Percentiles rank a stretch among this genome's conserved stretches.
phyloP scores from a whole-genome alignment of 129 eudicot genomes.

The Kitagawia praeruptora region DNA sequence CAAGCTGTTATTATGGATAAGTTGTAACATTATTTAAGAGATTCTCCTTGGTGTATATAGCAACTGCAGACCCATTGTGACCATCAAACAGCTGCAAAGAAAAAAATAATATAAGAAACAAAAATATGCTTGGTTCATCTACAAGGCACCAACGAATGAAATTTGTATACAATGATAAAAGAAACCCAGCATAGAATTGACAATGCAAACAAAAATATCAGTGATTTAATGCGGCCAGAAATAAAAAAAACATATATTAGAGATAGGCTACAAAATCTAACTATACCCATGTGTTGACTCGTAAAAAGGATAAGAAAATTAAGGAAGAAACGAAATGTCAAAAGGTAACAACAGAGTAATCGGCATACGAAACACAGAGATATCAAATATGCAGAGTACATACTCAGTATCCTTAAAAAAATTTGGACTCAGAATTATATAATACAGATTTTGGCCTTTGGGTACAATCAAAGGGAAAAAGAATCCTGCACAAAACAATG shows the following conservation, averaged over 20 bases:
- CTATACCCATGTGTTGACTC: no score
- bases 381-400: neutral
- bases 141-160: no score
- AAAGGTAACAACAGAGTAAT: neutral
- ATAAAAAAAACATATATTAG: no score
- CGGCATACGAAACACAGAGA: neutral
- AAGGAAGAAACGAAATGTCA: no score
- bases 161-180: no score
- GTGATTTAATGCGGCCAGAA: no score
- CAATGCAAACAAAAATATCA: no score
- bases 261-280: no score
- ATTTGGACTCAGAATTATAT: neutral
- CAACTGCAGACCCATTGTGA: constrained; percentile 93
- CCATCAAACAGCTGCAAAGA: constrained; percentile 88
- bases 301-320: no score
- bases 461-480: neutral
- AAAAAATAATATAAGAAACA: neutral
- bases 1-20: no score
- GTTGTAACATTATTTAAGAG: constrained; percentile 54
- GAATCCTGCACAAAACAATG: neutral
- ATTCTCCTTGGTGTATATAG: constrained; percentile 87
- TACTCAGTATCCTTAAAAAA: neutral
- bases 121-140: neutral
- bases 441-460: neutral
- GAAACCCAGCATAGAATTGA: no score